Percentiles rank a stretch among this genome's conserved stretches.
These are phyloP conservation scores for Penicillium oxalicum DNA, from an alignment of 2,329 filamentous ascomycete genomes.

Conservation along the genomic window DNA sequence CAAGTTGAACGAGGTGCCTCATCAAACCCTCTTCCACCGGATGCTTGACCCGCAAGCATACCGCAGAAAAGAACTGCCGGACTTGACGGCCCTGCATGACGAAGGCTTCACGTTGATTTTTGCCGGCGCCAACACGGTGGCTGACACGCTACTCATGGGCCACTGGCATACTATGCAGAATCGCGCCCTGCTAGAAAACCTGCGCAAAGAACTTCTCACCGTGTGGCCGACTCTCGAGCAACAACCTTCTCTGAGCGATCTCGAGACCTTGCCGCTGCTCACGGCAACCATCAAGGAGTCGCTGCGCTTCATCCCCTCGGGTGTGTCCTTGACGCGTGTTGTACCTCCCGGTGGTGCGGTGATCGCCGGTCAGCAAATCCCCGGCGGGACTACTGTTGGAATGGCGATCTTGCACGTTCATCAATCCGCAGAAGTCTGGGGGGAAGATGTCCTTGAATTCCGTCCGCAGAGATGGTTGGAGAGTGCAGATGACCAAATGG, in stretches of 20 bases:
- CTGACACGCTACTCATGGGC: slow-evolving; percentile 7
- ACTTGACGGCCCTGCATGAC: slow-evolving; percentile 6
- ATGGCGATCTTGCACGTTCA: slow-evolving; percentile 1
- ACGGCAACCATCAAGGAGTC: slow-evolving; percentile 3
- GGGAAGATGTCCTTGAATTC: background rate
- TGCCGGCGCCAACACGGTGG: slow-evolving; percentile 9
- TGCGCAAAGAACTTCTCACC: no score
- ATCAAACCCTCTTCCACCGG: slow-evolving; percentile 1
- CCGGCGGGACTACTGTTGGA: slow-evolving; percentile 1
- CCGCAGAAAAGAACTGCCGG: slow-evolving; percentile 1
- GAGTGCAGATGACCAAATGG: no score
- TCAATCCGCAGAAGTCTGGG: slow-evolving; percentile 1
- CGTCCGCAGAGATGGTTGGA: background rate
- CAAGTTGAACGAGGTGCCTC: slow-evolving; percentile 1
- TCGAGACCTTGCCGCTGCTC: background rate
- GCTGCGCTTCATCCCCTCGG: slow-evolving; percentile 2
- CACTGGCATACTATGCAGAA: slow-evolving; percentile 6
- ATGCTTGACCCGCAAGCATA: slow-evolving; percentile 3
- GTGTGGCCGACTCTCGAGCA: background rate
- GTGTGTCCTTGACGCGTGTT: slow-evolving; percentile 2
- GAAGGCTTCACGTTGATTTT: slow-evolving; percentile 10
- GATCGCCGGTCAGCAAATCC: slow-evolving; percentile 1
- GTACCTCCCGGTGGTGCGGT: slow-evolving; percentile 1
- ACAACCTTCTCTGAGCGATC: slow-evolving; percentile 1
- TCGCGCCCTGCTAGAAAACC: background rate